phyloP scores from a whole-genome alignment of 75 land plant genomes.

The Sequoia sempervirens region DNA sequence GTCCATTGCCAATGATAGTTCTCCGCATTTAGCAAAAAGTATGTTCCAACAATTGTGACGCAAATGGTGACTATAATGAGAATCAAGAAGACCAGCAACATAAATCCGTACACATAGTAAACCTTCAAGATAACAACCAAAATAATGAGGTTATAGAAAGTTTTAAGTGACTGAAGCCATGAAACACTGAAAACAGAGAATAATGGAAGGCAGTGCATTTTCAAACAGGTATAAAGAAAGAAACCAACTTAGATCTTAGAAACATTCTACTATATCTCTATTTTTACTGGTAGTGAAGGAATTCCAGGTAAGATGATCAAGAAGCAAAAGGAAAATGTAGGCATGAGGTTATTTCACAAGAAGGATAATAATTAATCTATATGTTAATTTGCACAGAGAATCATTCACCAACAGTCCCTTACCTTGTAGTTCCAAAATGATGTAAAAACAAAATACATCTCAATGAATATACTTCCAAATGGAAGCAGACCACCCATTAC shows the following conservation, averaged over 20 bases:
- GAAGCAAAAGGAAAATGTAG: neutral
- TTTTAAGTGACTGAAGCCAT: neutral
- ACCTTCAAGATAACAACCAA: conserved; percentile 17
- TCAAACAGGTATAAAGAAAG: neutral
- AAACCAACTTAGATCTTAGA: neutral
- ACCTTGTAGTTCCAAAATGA: conserved; percentile 47
- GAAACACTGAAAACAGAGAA: neutral
- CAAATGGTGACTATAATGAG: conserved; percentile 34
- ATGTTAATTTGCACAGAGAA: neutral
- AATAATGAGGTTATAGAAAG: neutral
- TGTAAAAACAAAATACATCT: conserved; percentile 38
- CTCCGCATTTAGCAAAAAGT: conserved; percentile 33
- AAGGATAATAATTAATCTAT: neutral
- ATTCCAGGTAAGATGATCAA: neutral
- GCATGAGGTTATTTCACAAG: neutral
- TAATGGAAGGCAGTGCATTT: neutral
- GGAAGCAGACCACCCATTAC: conserved; percentile 34
- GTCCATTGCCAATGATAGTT: conserved; percentile 46
- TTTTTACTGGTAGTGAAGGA: neutral
- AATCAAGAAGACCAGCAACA: conserved; percentile 31
- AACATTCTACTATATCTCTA: too few species aligned
- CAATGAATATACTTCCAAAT: conserved; percentile 37
- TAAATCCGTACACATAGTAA: conserved; percentile 36
- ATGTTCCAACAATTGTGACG: conserved; percentile 39
- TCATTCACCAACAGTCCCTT: conserved; percentile 4